phyloP scores from a whole-genome alignment of 352 stramenopile species.

The Phytophthora colocasiae region DNA sequence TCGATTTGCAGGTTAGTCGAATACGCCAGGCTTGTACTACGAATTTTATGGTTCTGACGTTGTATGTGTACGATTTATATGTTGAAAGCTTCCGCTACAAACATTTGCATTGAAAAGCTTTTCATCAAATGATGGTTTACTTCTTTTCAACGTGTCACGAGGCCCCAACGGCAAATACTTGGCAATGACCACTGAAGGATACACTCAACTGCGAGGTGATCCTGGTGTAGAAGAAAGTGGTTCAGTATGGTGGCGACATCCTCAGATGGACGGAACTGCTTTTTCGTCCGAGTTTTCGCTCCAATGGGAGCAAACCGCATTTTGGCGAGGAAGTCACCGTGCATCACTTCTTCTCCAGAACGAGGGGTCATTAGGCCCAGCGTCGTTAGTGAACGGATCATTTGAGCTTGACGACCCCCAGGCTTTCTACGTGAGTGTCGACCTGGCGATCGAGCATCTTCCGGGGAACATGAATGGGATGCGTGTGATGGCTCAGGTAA shows the following conservation, averaged over 20 bases:
- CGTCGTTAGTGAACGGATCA: slow-evolving; percentile 39
- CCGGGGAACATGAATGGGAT: slow-evolving; percentile 29
- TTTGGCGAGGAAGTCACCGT: slow-evolving; percentile 26
- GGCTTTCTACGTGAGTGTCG: slow-evolving; percentile 31
- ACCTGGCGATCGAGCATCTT: slow-evolving; percentile 40
- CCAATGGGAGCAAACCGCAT: slow-evolving; percentile 36
- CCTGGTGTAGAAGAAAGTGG: slow-evolving; percentile 31
- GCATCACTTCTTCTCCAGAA: slow-evolving; percentile 51
- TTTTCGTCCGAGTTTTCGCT: slow-evolving; percentile 57
- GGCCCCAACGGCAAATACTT: slow-evolving; percentile 43
- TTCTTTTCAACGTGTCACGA: slow-evolving; percentile 32
- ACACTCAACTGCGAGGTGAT: neutral
- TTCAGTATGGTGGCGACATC: slow-evolving; percentile 59
- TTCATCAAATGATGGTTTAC: slow-evolving; percentile 38
- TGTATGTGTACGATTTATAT: neutral
- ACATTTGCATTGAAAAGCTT: slow-evolving; percentile 63
- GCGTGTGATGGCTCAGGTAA: slow-evolving; percentile 46
- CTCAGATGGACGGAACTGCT: slow-evolving; percentile 42
- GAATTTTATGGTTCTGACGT: slow-evolving; percentile 7
- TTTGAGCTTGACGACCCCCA: slow-evolving; percentile 46
- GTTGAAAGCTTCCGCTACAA: slow-evolving; percentile 58
- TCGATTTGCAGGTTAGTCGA: slow-evolving; percentile 52
- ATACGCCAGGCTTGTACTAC: neutral
- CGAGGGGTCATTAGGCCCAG: slow-evolving; percentile 31
- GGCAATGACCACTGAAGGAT: slow-evolving; percentile 14